A percentile compares a stretch with the other conserved stretches of the same genome.
Conservation (phyloP, 306 rosid genomes). For the Inga laurina region DNA sequence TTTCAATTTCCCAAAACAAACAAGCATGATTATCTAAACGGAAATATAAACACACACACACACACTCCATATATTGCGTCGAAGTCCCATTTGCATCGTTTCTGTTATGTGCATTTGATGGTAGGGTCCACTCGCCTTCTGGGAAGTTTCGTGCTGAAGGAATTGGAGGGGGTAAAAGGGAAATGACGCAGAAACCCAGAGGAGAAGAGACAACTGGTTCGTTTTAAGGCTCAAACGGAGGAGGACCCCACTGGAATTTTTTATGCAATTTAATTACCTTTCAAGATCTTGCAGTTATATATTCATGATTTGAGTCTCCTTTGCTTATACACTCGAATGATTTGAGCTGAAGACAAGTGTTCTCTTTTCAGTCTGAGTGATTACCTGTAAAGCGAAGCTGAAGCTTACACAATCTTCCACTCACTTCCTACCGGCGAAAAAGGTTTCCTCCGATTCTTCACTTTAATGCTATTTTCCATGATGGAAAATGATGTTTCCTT, state of each 20-base stretch:
- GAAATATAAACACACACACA: too few species aligned
- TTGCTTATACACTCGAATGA: not conserved
- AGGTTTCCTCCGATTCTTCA: conserved; percentile 3
- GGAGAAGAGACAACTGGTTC: too few species aligned
- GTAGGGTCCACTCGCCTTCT: not conserved
- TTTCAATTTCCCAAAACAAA: too few species aligned
- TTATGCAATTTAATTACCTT: not conserved
- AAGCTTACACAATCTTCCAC: not conserved
- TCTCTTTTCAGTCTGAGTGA: not conserved
- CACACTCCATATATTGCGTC: too few species aligned
- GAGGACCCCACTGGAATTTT: conserved; percentile 39
- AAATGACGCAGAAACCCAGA: too few species aligned
- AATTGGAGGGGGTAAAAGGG: not conserved
- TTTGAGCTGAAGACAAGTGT: conserved; percentile 12
- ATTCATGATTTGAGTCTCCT: not conserved
- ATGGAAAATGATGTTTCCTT: not conserved
- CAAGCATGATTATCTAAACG: too few species aligned
- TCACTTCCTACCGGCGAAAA: not conserved
- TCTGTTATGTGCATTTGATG: not conserved
- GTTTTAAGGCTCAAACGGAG: not conserved
- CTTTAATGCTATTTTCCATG: not conserved
- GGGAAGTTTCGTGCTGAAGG: not conserved
- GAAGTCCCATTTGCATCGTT: not conserved
- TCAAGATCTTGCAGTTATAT: not conserved
- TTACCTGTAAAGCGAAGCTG: not conserved